Base-by-base conservation (phyloP, 225 moss, liverwort and hornwort genomes). In the Marchantia polymorpha region DNA sequence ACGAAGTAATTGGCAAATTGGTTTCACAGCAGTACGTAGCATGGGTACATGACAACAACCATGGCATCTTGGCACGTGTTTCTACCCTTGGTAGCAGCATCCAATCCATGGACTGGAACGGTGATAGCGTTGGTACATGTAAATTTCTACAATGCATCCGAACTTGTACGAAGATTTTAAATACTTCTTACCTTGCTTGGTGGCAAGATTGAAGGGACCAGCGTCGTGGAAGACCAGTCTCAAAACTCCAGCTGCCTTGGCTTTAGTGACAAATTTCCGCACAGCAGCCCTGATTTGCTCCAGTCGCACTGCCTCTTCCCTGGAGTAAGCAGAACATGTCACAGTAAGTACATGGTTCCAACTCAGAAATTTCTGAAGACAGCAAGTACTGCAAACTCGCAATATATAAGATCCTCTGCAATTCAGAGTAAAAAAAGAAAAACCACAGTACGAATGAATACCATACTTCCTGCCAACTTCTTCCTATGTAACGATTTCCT, bases 211-310 rank as follows among this genome's bases (percentile, higher is more conserved):
- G 82, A 89, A 97, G 29, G 94, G 91, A 31, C 96, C 94, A 80
- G 92, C 94, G 79, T 94, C 96, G 63, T 97, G 96, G 79, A 94
- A 97, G 69, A 88, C 91, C 48, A 93, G 87, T 29, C 96, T 91
- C 81, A 94, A 84, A 72, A 97, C 85, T 75, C 92, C 92, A 71
- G 94, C 87, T 78, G 93, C 89, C 80, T 94, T 94, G 22, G 78
- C 84, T 82, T 92, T 89, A 0, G 92, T 83, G 14, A 97, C 84
- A 8, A 84, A 82, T 81, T 94, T 92, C 6, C 78, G 80, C 46
- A 93, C 75, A 82, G 94, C 92, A 61, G 69, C 79, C 7, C 86
- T 83, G 73, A 97, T 92, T 73, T 83, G 77, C 76, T 97, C 88
- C 85, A 94, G 51, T 73, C 76, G 89, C 81, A 61, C 77, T 63